A percentile compares a stretch with the other conserved stretches of the same genome.
These are phyloP conservation scores for Neopestalotiopsis clavispora DNA, from an alignment of 2,329 filamentous ascomycete genomes.

Conservation along the genomic window DNA sequence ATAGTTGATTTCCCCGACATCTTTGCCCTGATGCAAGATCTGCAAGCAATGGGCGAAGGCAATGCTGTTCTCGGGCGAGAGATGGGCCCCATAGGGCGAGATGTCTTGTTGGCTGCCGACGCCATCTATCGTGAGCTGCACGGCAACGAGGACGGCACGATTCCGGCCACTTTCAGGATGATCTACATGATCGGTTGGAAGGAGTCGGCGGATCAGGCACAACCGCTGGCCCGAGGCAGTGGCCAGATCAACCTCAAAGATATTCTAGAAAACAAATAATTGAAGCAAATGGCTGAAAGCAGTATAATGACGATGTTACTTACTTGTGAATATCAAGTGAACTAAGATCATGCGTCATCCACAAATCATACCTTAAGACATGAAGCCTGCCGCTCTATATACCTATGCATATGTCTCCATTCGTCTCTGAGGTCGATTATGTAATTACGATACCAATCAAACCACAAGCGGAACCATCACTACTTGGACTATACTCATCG, in stretches of 20 bases:
- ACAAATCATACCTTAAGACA: no score
- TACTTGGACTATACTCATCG: no score
- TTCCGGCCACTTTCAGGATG: constrained; percentile 91
- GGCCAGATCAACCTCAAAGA: constrained; percentile 90
- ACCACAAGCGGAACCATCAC: no score
- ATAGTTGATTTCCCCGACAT: constrained; percentile 91
- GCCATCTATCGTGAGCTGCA: constrained; percentile 89
- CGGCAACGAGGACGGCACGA: constrained; percentile 75
- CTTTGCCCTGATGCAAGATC: constrained; percentile 89
- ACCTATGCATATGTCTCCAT: no score
- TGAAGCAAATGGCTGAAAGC: background rate
- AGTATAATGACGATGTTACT: no score
- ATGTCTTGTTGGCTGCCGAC: constrained; percentile 86
- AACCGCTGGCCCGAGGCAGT: constrained; percentile 82
- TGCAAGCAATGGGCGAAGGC: constrained; percentile 95
- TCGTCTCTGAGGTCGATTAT: no score
- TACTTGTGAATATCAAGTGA: no score
- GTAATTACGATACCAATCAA: no score
- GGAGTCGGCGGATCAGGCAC: constrained; percentile 75
- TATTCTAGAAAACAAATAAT: constrained; percentile 59
- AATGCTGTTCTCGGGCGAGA: constrained; percentile 89
- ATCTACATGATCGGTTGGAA: constrained; percentile 99
- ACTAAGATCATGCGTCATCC: no score
- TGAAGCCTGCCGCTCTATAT: no score
- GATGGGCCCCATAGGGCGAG: constrained; percentile 75